Conservation (phyloP, 768 basidiomycete genomes). For the Hortiboletus campestris region DNA sequence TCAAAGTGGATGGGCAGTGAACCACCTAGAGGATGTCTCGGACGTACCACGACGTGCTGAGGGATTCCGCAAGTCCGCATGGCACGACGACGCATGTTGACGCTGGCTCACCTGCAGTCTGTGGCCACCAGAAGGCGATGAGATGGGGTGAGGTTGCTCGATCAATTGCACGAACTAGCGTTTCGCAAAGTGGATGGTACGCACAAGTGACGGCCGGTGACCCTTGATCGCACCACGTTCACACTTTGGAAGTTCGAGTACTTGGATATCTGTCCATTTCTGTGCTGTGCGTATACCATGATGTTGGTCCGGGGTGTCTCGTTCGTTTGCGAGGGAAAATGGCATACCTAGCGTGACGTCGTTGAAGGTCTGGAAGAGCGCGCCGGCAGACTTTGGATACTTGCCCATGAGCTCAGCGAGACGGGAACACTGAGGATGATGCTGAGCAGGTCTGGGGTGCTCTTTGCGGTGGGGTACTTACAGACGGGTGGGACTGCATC, state of each 20-base stretch:
- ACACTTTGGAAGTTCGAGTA: slow-evolving; percentile 58
- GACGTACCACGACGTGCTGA: slow-evolving; percentile 61
- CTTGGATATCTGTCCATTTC: slow-evolving; percentile 63
- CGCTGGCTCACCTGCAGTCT: slow-evolving; percentile 43
- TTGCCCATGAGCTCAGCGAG: slow-evolving; percentile 50
- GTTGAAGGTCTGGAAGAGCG: slow-evolving; percentile 74
- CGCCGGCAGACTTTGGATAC: slow-evolving; percentile 60
- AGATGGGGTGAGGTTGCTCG: not conserved
- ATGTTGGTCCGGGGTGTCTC: not conserved
- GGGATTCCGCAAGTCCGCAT: slow-evolving; percentile 62
- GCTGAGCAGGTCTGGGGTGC: slow-evolving; percentile 1
- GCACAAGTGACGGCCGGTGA: slow-evolving; percentile 50
- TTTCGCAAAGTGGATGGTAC: not conserved
- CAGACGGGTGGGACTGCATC: slow-evolving; percentile 28
- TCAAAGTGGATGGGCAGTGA: not conserved
- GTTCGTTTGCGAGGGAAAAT: not conserved
- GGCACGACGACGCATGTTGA: slow-evolving; percentile 49
- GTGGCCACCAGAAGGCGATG: not conserved
- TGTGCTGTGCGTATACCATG: slow-evolving; percentile 50
- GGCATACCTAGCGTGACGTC: slow-evolving; percentile 60
- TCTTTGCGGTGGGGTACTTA: slow-evolving; percentile 5
- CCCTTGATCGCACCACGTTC: slow-evolving; percentile 60
- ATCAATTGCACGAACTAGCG: not conserved
- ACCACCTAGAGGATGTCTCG: too few relatives aligned
- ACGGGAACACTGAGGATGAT: slow-evolving; percentile 38